Evolutionary conservation across 768 basidiomycete genomes (phyloP).

Genomic region (Tricholoma terreum): DNA sequence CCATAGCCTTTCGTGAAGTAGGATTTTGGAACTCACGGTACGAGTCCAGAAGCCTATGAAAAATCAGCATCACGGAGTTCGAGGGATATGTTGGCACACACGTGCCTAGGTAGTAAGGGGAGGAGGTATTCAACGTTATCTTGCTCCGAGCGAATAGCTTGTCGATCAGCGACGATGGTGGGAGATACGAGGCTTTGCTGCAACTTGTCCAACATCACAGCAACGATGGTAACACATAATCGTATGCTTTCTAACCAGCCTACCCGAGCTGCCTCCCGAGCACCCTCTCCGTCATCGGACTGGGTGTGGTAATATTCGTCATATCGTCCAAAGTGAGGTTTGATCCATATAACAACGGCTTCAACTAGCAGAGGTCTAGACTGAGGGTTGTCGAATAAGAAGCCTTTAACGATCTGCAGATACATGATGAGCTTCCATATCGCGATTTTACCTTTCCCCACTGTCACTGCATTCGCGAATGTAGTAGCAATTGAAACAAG

Average conservation of each 20-base stretch:
- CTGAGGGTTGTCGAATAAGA: conserved; percentile 80
- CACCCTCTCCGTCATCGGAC: conserved; percentile 62
- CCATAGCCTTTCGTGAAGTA: conserved; percentile 64
- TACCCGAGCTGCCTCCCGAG: conserved; percentile 72
- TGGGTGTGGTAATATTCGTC: conserved; percentile 73
- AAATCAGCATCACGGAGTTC: conserved; percentile 4
- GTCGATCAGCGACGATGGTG: conserved; percentile 55
- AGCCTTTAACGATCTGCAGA: conserved; percentile 85
- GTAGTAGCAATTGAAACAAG: conserved; percentile 83
- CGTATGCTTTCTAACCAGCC: conserved; percentile 88
- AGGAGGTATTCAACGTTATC: conserved; percentile 89
- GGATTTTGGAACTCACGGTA: conserved; percentile 80
- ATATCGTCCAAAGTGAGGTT: conserved; percentile 89
- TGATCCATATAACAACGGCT: conserved; percentile 89
- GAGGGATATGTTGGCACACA: conserved; percentile 16
- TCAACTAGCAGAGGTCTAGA: conserved; percentile 81
- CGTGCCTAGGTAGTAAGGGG: conserved; percentile 78
- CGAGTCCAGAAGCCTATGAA: conserved; percentile 73
- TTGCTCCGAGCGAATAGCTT: conserved; percentile 72
- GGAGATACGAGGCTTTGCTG: conserved; percentile 77
- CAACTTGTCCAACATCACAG: conserved; percentile 86
- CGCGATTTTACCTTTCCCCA: conserved; percentile 80
- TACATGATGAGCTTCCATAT: conserved; percentile 95
- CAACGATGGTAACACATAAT: conserved; percentile 86
- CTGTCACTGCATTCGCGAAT: conserved; percentile 81